Evolutionary conservation across 2,329 filamentous ascomycete species (phyloP).

Genomic region (Pseudopyrenochaeta lycopersici): DNA sequence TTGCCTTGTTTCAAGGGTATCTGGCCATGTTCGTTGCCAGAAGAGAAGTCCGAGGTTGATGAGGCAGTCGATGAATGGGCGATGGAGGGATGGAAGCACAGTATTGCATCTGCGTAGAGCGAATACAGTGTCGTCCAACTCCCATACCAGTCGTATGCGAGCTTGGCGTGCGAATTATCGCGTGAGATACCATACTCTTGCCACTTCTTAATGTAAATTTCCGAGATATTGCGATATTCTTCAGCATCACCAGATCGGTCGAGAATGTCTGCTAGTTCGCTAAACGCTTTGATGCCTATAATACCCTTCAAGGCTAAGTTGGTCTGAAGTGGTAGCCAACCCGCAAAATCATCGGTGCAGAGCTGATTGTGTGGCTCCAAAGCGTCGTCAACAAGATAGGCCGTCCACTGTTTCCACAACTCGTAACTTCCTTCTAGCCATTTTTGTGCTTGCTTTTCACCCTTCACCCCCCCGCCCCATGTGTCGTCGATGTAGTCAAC

Average conservation of each 20-base stretch:
- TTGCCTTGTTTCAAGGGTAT: conserved; percentile 26
- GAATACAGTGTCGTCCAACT: conserved; percentile 89
- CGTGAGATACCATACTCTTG: conserved; percentile 73
- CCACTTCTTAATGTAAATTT: conserved; percentile 77
- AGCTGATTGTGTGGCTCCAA: conserved; percentile 79
- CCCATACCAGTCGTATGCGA: conserved; percentile 81
- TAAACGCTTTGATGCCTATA: conserved; percentile 82
- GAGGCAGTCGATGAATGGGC: conserved; percentile 42
- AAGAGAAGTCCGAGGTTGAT: conserved; percentile 7
- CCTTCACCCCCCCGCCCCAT: conserved; percentile 66
- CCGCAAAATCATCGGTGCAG: conserved; percentile 86
- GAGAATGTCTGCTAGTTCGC: conserved; percentile 70
- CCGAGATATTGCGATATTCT: conserved; percentile 70
- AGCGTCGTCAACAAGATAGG: conserved; percentile 78
- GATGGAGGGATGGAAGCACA: conserved; percentile 77
- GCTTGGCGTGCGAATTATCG: conserved; percentile 75
- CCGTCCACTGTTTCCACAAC: conserved; percentile 80
- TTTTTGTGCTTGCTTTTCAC: conserved; percentile 65
- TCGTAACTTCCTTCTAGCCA: conserved; percentile 76
- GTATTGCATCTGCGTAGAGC: conserved; percentile 79
- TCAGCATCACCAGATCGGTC: conserved; percentile 66
- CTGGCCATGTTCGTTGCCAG: conserved; percentile 21
- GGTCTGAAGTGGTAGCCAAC: conserved; percentile 79
- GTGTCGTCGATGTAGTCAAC: conserved; percentile 68
- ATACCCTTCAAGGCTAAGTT: conserved; percentile 87